phyloP scores from a whole-genome alignment of 2,329 filamentous ascomycete species.

The Mollisia scopiformis region DNA sequence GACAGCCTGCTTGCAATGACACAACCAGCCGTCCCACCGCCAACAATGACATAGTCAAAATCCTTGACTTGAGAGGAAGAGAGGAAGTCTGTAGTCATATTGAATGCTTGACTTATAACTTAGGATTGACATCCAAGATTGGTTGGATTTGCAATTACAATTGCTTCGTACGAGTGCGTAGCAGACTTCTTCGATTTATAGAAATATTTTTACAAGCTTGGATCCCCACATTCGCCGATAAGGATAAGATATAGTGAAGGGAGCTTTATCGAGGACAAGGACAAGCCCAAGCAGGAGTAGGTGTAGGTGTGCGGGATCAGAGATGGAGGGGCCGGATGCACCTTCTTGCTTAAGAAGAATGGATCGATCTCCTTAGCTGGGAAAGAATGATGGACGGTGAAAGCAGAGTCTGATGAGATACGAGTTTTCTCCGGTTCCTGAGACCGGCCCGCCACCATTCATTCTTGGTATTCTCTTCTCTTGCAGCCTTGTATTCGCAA shows the following conservation, averaged over 20 bases:
- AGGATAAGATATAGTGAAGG: constrained; percentile 13
- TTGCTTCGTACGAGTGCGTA: neutral
- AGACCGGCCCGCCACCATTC: neutral
- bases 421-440: constrained; percentile 6
- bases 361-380: neutral
- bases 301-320: neutral
- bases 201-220: neutral
- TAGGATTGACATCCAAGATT: neutral
- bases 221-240: constrained; percentile 8
- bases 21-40: constrained; percentile 53
- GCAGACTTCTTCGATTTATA: neutral
- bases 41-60: constrained; percentile 53
- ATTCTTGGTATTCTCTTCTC: neutral
- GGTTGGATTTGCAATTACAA: no score
- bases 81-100: constrained; percentile 36
- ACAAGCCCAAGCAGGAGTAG: neutral
- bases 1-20: constrained; percentile 52
- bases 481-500: neutral
- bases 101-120: constrained; percentile 2
- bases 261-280: neutral
- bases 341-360: neutral
- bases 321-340: neutral
- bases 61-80: constrained; percentile 35
- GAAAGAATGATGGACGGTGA: neutral
- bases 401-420: neutral